Base-by-base conservation (phyloP, 2,329 filamentous ascomycete genomes). In the Thelonectria rubi region DNA sequence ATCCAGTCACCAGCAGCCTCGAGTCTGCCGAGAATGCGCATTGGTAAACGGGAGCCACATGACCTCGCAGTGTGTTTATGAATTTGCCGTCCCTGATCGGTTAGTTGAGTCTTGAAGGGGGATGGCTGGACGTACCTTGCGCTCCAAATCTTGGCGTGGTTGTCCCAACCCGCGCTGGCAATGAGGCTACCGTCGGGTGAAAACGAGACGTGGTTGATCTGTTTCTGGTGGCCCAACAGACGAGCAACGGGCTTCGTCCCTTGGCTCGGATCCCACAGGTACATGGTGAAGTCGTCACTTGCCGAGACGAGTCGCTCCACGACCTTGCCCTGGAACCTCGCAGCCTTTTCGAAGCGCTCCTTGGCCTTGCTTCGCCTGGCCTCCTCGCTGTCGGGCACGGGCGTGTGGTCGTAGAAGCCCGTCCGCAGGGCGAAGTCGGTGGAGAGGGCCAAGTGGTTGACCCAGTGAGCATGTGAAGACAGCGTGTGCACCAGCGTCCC, bases 221-320 rank as follows among this genome's bases (percentile, higher is more conserved):
- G 92, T 79, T 98, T 98, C 76, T 97, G 93, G 73, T 99, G 95
- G 2, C 95, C 95, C n/a, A 93, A 79, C 79, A 98, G 86, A 34
- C 93, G 85, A n/a, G 92, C 91, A 3, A 98, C 82, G 1, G 94
- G 94, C 76, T 98, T 97, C 8, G 84, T 91, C 4, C 90, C 89
- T 62, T 84, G 78, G 10, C 88, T 83, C 0, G 94, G 94, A 62
- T 96, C 92, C 94, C 94, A 99, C 8, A 99, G 84, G 75, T 93
- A 97, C 86, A 99, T 94, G 6, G 94, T 97, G 76, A 94, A 97
- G 76, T 99, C 95, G 74, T 98, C 95, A 67, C 91, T 94, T 2
- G 94, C 95, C 9, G 93, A 96, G 3, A 97, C 91, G 4, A 98
- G 80, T 26, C 92, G 87, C 80, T 99, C 95, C 1, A 91, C 88